Evolutionary conservation across 1,284 basidiomycete species (phyloP).

Genomic region (Prillingera fragicola): DNA sequence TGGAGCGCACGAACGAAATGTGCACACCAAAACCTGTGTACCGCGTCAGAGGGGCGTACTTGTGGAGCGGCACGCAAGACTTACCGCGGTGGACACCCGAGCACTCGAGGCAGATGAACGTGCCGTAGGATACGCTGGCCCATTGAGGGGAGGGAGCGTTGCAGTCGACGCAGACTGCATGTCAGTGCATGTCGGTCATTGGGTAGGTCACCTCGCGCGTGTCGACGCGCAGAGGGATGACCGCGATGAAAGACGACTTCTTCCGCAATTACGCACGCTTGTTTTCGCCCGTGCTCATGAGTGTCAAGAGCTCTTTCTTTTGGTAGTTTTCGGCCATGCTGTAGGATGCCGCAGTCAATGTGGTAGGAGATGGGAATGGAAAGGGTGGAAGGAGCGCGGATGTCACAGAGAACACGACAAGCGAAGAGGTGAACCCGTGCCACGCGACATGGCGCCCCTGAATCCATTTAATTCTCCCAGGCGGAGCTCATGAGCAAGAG

Average conservation of each 20-base stretch:
- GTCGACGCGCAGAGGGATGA: too few relatives aligned
- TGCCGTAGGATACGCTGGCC: constrained; percentile 63
- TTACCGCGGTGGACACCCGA: constrained; percentile 79
- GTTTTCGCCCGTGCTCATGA: constrained; percentile 68
- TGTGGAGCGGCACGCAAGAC: constrained; percentile 2
- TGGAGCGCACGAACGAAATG: constrained; percentile 76
- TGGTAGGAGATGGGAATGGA: background rate
- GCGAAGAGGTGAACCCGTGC: too few relatives aligned
- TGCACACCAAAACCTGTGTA: constrained; percentile 39
- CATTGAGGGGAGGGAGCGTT: constrained; percentile 81
- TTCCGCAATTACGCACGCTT: constrained; percentile 49
- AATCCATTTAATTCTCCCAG: too few relatives aligned
- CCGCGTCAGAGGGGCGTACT: too few relatives aligned
- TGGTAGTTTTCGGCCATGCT: constrained; percentile 63
- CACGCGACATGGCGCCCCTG: too few relatives aligned
- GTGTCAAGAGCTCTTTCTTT: constrained; percentile 59
- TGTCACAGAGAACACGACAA: too few relatives aligned
- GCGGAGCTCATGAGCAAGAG: too few relatives aligned
- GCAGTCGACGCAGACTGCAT: constrained; percentile 68
- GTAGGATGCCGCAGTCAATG: background rate
- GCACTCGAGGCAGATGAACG: constrained; percentile 86
- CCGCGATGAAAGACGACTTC: background rate
- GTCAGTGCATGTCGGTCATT: constrained; percentile 1
- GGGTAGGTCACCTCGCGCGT: too few relatives aligned
- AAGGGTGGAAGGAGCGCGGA: too few relatives aligned